A percentile compares a stretch with the other conserved stretches of the same genome.
These are phyloP conservation scores for Dactylis glomerata DNA, from an alignment of 176 grass and related monocot genomes.

Conservation along the genomic window DNA sequence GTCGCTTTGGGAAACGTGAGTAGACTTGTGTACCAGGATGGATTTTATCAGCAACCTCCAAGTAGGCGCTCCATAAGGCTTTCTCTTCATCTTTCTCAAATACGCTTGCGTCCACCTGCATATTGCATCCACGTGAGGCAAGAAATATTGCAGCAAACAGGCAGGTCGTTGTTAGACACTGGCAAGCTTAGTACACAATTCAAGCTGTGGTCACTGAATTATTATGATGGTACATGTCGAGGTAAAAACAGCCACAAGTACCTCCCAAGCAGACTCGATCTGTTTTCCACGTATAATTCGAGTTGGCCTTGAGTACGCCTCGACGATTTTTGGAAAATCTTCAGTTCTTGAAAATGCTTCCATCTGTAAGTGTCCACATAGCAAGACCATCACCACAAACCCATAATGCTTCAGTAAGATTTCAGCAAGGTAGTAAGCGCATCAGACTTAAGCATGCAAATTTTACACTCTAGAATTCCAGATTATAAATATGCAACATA, in stretches of 20 bases:
- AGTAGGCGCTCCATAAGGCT: conserved; percentile 66
- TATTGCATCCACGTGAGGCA: background rate
- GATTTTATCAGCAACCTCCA: conserved; percentile 65
- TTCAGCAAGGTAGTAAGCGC: background rate
- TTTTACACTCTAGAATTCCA: background rate
- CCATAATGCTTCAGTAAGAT: background rate
- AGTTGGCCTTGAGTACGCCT: conserved; percentile 80
- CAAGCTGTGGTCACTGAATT: background rate
- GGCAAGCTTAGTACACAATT: background rate
- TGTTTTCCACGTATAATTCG: conserved; percentile 87
- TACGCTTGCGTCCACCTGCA: conserved; percentile 46
- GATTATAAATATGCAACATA: background rate
- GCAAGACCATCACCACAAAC: background rate
- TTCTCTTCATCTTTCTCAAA: conserved; percentile 85
- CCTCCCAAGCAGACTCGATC: conserved; percentile 51
- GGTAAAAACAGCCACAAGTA: conserved; percentile 19
- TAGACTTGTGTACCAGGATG: conserved; percentile 53
- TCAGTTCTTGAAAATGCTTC: conserved; percentile 68
- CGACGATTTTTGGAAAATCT: conserved; percentile 71
- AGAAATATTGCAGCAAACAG: background rate
- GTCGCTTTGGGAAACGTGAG: background rate
- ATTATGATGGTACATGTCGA: background rate
- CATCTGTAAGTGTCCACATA: conserved; percentile 49
- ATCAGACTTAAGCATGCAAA: background rate
- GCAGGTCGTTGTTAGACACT: background rate